A percentile compares a stretch with the other conserved stretches of the same genome.
These are phyloP conservation scores for Blastobotrys terrestris DNA, from an alignment of 805 yeast species.

Conservation along the genomic window DNA sequence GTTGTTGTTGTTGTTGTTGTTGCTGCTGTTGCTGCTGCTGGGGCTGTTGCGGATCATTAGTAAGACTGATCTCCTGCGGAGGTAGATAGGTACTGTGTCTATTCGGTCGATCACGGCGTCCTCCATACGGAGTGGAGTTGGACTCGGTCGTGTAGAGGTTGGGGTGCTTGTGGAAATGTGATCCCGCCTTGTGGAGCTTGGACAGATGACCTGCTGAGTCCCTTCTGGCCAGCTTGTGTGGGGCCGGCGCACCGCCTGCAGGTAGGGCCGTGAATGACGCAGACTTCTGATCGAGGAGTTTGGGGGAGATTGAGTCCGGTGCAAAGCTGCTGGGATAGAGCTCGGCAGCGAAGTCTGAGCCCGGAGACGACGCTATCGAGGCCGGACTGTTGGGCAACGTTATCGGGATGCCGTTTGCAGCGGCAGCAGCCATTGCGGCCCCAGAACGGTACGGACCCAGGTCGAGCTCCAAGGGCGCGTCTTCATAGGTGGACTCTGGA, in stretches of 20 bases:
- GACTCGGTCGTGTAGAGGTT: neutral
- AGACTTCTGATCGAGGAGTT: neutral
- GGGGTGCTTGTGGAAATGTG: constrained; percentile 1
- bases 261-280: neutral
- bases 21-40: neutral
- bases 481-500: neutral
- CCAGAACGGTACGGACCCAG: constrained; percentile 14
- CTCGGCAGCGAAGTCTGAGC: neutral
- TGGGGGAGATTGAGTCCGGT: neutral
- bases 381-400: constrained; percentile 1
- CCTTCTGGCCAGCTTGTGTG: constrained; percentile 1
- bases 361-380: neutral
- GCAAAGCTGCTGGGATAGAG: constrained; percentile 3
- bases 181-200: constrained; percentile 11
- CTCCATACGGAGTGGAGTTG: neutral
- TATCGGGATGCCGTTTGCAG: constrained; percentile 7
- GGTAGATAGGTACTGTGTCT: neutral
- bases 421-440: constrained; percentile 18
- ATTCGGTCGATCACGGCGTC: neutral
- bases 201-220: constrained; percentile 4
- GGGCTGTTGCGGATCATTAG: no score
- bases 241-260: neutral
- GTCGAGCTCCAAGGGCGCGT: constrained; percentile 4
- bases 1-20: neutral
- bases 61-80: neutral